Base-by-base conservation (phyloP, 495 filamentous ascomycete species). In the Tuber microsphaerosporum region DNA sequence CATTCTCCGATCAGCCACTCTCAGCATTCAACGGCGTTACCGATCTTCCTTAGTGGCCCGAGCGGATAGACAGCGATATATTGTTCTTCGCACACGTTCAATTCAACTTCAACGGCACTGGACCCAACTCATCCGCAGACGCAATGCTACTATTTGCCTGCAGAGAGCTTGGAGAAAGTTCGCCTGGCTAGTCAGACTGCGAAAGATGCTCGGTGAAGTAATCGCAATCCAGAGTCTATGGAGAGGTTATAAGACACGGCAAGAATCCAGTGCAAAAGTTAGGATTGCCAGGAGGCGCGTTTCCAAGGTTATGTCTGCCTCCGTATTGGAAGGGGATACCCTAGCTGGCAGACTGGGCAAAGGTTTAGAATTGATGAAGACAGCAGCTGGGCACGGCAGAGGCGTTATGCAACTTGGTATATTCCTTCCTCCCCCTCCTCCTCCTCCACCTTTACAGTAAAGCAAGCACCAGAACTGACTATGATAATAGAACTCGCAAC, bases 161-260 rank as follows among this genome's bases (percentile, higher is more conserved):
- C 86, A 87, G 81, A 78, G 78, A 45, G 78, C 79, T 41, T 87
- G 86, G 86, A 82, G 83, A 75, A 61, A 65, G 69, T 76, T 80
- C 14, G 45, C 72, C 31, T 82, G 77, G 81, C 44, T 82, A 14
- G 81, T 82, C 56, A 77, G 77, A n/a, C 70, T 82, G 31, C 71
- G 77, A 22, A 83, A 76, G 51, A 77, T 80, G 48, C 71, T 77
- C 6, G 44, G 68, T 14, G 75, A 80, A 72, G 78, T 79, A 12
- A 78, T 78, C 16, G 20, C 76, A 14, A 80, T 82, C 26, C 79
- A 85, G 71, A 79, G 82, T 48, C 85, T 83, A 76, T 88, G 87
- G 87, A 86, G 83, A 71, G 75, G 76, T 26, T 81, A 79, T 72
- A 73, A 71, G 69, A 71, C 56, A 41, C 37, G 80, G 48, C 75